These are phyloP conservation scores for Cyphellophora attinorum DNA, from an alignment of 2,329 filamentous ascomycete genomes.

Conservation along the genomic window DNA sequence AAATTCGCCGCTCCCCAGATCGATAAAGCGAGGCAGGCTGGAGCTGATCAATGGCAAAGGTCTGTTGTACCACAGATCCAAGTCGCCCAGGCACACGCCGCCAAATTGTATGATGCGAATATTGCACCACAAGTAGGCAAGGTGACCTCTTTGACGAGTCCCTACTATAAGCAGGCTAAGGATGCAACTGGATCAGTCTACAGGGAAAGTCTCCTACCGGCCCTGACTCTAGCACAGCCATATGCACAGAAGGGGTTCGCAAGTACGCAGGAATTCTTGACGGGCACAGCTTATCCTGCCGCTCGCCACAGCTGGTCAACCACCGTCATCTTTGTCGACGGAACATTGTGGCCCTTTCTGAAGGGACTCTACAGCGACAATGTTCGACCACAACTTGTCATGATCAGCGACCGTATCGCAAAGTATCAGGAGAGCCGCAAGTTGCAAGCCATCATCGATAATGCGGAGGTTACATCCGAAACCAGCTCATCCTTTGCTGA, in stretches of 20 bases:
- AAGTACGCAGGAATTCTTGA: conserved; percentile 56
- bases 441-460: conserved; percentile 48
- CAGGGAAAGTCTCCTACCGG: conserved; percentile 62
- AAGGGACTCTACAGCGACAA: conserved; percentile 77
- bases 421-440: conserved; percentile 51
- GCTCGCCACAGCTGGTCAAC: conserved; percentile 61
- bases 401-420: conserved; percentile 82
- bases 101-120: conserved; percentile 57
- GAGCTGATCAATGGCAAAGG: conserved; percentile 66
- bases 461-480: conserved; percentile 39
- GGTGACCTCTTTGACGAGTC: conserved; percentile 47
- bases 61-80: conserved; percentile 66
- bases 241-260: conserved; percentile 62
- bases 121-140: conserved; percentile 67
- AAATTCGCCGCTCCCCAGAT: conserved; percentile 68
- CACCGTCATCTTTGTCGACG: conserved; percentile 60
- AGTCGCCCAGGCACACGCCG: conserved; percentile 52
- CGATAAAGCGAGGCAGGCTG: conserved; percentile 56
- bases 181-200: conserved; percentile 59
- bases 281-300: conserved; percentile 62
- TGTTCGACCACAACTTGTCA: conserved; percentile 87
- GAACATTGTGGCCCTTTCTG: conserved; percentile 71
- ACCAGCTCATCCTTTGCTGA: conserved; percentile 16
- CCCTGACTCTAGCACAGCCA: conserved; percentile 64
- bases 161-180: conserved; percentile 62